Evolutionary conservation across 129 eudicot species (phyloP).

Genomic region (Kitagawia praeruptora): DNA sequence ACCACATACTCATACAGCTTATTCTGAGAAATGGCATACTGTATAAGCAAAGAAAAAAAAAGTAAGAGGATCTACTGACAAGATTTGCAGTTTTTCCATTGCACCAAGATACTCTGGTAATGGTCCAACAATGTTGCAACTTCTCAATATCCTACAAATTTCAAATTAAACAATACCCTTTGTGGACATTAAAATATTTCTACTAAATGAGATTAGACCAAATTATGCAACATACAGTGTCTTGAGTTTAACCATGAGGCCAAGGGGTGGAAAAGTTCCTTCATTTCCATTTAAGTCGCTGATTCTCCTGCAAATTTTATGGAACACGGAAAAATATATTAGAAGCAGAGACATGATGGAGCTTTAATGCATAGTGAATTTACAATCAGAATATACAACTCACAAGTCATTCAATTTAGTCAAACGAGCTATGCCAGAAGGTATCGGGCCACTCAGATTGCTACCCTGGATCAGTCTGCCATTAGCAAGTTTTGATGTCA

Average conservation of each 20-base stretch:
- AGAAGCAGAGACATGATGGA: not conserved
- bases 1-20: not conserved
- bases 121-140: conserved; percentile 60
- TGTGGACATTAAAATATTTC: not conserved
- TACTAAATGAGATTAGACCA: not conserved
- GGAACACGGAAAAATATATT: not conserved
- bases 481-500: not conserved
- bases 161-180: not conserved
- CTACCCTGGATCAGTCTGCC: conserved; percentile 40
- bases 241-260: conserved; percentile 25
- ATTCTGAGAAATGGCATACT: not conserved
- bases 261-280: conserved; percentile 38
- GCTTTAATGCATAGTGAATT: not conserved
- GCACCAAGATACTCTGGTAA: conserved; percentile 46
- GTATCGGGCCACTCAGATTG: conserved; percentile 50
- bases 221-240: conserved; percentile 33
- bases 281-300: conserved; percentile 56
- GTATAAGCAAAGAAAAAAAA: conserved; percentile 5
- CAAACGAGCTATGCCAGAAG: conserved; percentile 47
- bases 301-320: conserved; percentile 48
- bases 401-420: conserved; percentile 40
- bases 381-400: conserved; percentile 10
- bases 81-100: conserved; percentile 27
- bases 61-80: conserved; percentile 42
- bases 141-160: conserved; percentile 62